Conservation (phyloP, 805 yeast genomes). For the Yarrowia yakushimensis region DNA sequence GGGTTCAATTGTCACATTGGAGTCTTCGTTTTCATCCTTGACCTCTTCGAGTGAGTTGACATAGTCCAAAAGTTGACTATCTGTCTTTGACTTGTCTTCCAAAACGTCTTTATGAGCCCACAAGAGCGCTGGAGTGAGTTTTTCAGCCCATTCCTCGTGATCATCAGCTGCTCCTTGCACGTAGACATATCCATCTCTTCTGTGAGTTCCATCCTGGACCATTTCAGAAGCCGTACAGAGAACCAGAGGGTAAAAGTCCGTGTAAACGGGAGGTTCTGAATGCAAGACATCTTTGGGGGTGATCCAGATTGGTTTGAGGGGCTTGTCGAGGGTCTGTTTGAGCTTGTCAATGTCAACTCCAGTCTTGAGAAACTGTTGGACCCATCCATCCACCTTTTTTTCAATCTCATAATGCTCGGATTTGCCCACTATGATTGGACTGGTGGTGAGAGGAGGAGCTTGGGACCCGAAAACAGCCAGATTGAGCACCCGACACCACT, state of each 20-base stretch:
- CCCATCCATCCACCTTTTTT: constrained; percentile 48
- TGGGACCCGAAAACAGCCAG: constrained; percentile 45
- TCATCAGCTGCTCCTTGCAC: constrained; percentile 96
- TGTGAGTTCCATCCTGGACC: constrained; percentile 56
- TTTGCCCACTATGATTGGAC: constrained; percentile 51
- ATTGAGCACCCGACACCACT: constrained; percentile 84
- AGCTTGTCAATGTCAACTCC: constrained; percentile 43
- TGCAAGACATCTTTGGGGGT: constrained; percentile 51
- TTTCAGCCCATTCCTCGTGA: constrained; percentile 78
- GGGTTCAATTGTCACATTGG: background rate
- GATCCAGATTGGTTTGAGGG: constrained; percentile 66
- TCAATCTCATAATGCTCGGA: constrained; percentile 56
- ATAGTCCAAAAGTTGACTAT: constrained; percentile 35
- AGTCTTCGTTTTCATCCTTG: background rate
- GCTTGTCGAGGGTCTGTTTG: constrained; percentile 42
- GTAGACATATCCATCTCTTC: constrained; percentile 51
- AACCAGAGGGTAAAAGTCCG: constrained; percentile 44
- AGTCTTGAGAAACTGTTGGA: constrained; percentile 43
- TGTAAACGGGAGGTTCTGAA: constrained; percentile 38
- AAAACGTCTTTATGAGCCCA: constrained; percentile 49
- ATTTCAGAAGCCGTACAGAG: constrained; percentile 61
- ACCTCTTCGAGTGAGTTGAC: background rate
- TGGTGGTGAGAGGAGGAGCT: constrained; percentile 43
- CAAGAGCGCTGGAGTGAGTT: constrained; percentile 51
- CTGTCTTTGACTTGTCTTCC: constrained; percentile 35